A percentile compares a stretch with the other conserved stretches of the same genome.
phyloP scores from a whole-genome alignment of 805 yeast genomes.

The Ogataea kodamae region DNA sequence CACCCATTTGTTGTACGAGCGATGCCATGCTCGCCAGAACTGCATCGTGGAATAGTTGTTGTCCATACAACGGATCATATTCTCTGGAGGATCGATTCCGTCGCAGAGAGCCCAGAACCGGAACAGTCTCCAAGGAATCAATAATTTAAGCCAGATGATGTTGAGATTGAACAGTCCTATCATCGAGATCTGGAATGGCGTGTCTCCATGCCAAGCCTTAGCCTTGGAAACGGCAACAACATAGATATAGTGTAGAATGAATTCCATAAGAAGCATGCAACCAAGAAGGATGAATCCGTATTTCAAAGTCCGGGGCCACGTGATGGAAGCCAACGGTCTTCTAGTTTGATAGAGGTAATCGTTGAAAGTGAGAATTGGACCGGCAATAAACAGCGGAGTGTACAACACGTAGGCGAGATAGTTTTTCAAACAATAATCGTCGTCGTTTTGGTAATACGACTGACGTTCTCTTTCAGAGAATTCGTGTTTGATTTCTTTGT shows the following conservation, averaged over 20 bases:
- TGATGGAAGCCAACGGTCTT: conserved; percentile 57
- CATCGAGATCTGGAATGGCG: conserved; percentile 94
- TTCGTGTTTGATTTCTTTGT: conserved; percentile 15
- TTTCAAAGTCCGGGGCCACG: conserved; percentile 44
- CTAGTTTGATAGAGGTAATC: conserved; percentile 78
- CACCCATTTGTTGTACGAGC: conserved; percentile 89
- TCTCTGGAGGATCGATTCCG: conserved; percentile 94
- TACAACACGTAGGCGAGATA: conserved; percentile 76
- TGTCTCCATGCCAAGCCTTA: conserved; percentile 83
- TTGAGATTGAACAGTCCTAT: conserved; percentile 86
- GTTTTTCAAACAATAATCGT: conserved; percentile 60
- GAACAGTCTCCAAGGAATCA: conserved; percentile 95
- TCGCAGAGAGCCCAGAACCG: conserved; percentile 92
- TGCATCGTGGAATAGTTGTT: conserved; percentile 89
- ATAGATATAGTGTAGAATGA: conserved; percentile 79
- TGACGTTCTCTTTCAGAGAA: conserved; percentile 61
- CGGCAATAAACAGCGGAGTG: conserved; percentile 90
- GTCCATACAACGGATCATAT: conserved; percentile 94
- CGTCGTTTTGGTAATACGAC: conserved; percentile 55
- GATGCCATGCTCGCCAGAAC: conserved; percentile 99
- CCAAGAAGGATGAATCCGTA: conserved; percentile 68
- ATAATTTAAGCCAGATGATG: conserved; percentile 86
- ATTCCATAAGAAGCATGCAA: conserved; percentile 85
- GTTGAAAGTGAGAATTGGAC: conserved; percentile 91
- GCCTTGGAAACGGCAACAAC: conserved; percentile 91